These are phyloP conservation scores for Didymella sp. DNA, from an alignment of 2,329 filamentous ascomycete genomes.

Conservation along the genomic window DNA sequence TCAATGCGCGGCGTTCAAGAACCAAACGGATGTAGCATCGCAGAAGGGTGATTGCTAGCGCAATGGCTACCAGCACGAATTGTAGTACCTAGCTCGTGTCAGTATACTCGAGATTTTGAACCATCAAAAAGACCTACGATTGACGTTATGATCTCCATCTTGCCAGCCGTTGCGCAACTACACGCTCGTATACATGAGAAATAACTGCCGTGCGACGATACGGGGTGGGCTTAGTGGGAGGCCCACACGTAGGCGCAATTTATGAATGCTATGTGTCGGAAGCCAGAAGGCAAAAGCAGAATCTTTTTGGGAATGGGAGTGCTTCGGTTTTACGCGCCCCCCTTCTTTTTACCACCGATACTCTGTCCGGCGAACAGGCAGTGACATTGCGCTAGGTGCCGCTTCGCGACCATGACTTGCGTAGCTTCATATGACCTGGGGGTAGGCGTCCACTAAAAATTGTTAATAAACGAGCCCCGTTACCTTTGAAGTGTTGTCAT, in stretches of 20 bases:
- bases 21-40: conserved; percentile 29
- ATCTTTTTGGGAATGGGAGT: neutral
- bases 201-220: neutral
- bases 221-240: neutral
- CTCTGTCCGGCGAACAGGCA: neutral
- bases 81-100: conserved; percentile 22
- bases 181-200: conserved; percentile 4
- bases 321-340: conserved; percentile 4
- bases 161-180: conserved; percentile 1
- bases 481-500: neutral
- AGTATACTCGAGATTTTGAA: neutral
- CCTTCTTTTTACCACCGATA: conserved; percentile 3
- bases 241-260: neutral
- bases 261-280: neutral
- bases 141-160: conserved; percentile 19
- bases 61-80: conserved; percentile 24
- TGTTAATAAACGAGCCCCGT: neutral
- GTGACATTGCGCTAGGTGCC: conserved; percentile 12
- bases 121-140: conserved; percentile 9
- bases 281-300: neutral
- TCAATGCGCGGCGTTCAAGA: conserved; percentile 25
- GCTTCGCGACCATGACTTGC: conserved; percentile 9
- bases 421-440: conserved; percentile 5
- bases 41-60: conserved; percentile 24
- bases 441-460: neutral